These are phyloP conservation scores for Rossbeevera mucosa DNA, from an alignment of 768 basidiomycete species.

Conservation along the genomic window DNA sequence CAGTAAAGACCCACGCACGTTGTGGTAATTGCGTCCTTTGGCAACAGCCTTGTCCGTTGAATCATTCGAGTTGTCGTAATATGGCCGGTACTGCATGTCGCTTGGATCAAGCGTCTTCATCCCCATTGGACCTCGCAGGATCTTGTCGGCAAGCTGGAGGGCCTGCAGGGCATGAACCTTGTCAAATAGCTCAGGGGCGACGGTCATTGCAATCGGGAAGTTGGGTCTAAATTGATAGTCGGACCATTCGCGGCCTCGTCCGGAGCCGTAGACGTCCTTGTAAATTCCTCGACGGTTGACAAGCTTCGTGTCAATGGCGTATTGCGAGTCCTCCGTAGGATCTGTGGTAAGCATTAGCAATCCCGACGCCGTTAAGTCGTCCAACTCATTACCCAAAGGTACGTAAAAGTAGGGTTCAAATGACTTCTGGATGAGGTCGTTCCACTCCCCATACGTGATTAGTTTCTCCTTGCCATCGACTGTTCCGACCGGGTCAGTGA, in stretches of 20 bases:
- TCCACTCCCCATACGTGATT: conserved; percentile 91
- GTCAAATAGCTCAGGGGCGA: conserved; percentile 93
- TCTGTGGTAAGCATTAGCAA: conserved; percentile 40
- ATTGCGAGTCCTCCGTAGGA: conserved; percentile 62
- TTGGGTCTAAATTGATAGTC: conserved; percentile 95
- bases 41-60: conserved; percentile 77
- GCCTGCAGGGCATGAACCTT: conserved; percentile 74
- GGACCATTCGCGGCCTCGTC: conserved; percentile 84
- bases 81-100: conserved; percentile 85
- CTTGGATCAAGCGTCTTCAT: conserved; percentile 93
- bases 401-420: conserved; percentile 93
- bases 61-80: conserved; percentile 94
- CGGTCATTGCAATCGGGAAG: conserved; percentile 94
- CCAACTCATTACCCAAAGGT: conserved; percentile 52
- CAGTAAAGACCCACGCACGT: conserved; percentile 42
- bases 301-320: conserved; percentile 62
- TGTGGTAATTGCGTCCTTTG: conserved; percentile 94
- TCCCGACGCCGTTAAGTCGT: background rate
- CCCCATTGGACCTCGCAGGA: conserved; percentile 83
- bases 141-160: conserved; percentile 72
- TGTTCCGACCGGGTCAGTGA: conserved; percentile 29
- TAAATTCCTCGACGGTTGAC: conserved; percentile 93
- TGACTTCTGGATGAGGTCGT: conserved; percentile 71
- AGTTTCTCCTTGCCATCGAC: conserved; percentile 64
- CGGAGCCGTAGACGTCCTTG: conserved; percentile 96